Conservation (phyloP, 108 stramenopile species). For the Fistulifera pelliculosa region DNA sequence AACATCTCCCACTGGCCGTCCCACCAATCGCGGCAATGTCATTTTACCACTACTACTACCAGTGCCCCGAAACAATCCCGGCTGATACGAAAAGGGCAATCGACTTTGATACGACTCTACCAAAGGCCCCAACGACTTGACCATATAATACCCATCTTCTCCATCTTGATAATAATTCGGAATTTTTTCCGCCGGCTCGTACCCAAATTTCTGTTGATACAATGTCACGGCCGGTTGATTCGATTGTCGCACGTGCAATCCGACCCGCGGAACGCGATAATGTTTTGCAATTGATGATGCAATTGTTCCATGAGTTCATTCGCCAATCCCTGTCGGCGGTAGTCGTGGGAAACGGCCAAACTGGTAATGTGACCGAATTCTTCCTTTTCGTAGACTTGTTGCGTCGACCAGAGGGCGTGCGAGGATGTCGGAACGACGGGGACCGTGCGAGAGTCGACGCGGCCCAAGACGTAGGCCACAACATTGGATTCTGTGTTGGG, state of each 20-base stretch:
- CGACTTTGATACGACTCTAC: no score
- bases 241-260: constrained; percentile 69
- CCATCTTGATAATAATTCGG: constrained; percentile 83
- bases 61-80: no score
- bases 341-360: constrained; percentile 64
- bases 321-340: constrained; percentile 72
- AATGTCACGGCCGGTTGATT: constrained; percentile 64
- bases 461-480: constrained; percentile 82
- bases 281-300: constrained; percentile 58
- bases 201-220: constrained; percentile 58
- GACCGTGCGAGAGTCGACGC: constrained; percentile 49
- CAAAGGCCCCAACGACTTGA: no score
- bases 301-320: constrained; percentile 60
- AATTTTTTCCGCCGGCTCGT: constrained; percentile 60
- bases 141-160: constrained; percentile 89
- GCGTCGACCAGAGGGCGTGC: constrained; percentile 7
- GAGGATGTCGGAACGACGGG: background rate
- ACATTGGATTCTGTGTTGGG: constrained; percentile 36
- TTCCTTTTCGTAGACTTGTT: constrained; percentile 3
- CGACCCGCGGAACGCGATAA: constrained; percentile 43
- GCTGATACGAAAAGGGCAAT: no score
- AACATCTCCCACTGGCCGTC: no score
- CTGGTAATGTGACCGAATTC: constrained; percentile 74
- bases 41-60: no score
- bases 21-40: no score